phyloP scores from a whole-genome alignment of 2,329 filamentous ascomycete genomes.

The Pseudocercospora musae region DNA sequence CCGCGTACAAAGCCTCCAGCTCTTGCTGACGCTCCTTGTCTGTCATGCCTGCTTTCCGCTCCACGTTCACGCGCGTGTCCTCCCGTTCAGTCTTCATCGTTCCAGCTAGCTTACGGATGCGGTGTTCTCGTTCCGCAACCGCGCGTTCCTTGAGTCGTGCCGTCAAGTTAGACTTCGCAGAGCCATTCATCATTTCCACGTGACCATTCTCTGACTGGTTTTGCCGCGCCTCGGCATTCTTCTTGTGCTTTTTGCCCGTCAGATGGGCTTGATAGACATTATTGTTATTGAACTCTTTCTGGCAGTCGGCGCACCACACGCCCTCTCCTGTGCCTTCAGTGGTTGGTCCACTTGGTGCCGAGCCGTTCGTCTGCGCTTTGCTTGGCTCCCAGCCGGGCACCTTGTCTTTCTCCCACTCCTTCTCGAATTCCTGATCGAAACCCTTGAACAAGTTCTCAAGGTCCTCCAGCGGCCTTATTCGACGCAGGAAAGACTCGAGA shows the following conservation, averaged over 20 bases:
- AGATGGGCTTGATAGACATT: conserved; percentile 92
- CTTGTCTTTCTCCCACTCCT: conserved; percentile 75
- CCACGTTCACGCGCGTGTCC: conserved; percentile 90
- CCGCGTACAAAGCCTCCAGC: conserved; percentile 76
- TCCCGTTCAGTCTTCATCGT: conserved; percentile 83
- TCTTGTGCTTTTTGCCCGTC: conserved; percentile 87
- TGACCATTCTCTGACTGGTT: conserved; percentile 35
- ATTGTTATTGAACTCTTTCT: conserved; percentile 92
- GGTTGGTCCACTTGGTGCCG: conserved; percentile 35
- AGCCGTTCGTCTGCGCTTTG: conserved; percentile 26
- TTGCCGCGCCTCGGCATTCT: conserved; percentile 67
- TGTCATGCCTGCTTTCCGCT: conserved; percentile 96
- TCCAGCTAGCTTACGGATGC: conserved; percentile 73
- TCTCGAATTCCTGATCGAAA: conserved; percentile 81
- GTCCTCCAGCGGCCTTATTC: conserved; percentile 82
- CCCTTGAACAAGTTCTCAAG: conserved; percentile 70
- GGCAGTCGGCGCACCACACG: conserved; percentile 85
- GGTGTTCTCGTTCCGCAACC: conserved; percentile 83
- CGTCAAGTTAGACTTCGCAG: conserved; percentile 17
- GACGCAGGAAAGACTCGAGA: conserved; percentile 81
- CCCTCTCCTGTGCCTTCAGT: conserved; percentile 62
- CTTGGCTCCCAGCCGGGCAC: conserved; percentile 71
- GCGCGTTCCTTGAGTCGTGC: conserved; percentile 76
- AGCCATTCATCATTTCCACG: conserved; percentile 20
- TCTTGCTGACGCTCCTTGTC: conserved; percentile 93